A percentile compares a stretch with the other conserved stretches of the same genome.
Conservation (phyloP, 208 protist species). For the Entamoeba nuttalli region DNA sequence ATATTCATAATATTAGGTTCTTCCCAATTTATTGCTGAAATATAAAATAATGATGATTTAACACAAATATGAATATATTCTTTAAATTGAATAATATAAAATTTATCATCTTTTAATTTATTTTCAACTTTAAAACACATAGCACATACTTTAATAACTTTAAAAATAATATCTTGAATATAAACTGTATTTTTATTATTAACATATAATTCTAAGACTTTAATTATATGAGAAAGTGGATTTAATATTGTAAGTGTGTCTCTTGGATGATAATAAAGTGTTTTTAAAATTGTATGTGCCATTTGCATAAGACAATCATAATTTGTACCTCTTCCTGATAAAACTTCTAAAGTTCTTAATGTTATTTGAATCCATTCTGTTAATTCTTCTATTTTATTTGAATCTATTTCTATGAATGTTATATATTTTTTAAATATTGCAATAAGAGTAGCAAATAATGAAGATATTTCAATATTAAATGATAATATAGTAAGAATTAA, state of each 20-base stretch:
- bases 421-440: neutral
- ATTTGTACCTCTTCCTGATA: neutral
- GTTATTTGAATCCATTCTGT: neutral
- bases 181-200: neutral
- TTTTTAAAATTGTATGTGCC: neutral
- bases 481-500: neutral
- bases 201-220: neutral
- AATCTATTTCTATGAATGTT: neutral
- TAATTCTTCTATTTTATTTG: neutral
- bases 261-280: neutral
- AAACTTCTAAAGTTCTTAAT: neutral
- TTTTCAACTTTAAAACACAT: neutral
- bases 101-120: neutral
- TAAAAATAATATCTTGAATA: neutral
- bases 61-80: neutral
- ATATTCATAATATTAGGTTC: neutral
- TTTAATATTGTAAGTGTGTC: neutral
- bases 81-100: neutral
- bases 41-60: neutral
- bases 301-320: neutral
- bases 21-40: neutral
- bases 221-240: neutral
- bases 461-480: neutral
- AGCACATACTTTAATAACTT: neutral
- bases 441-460: neutral